A percentile compares a stretch with the other conserved stretches of the same genome.
Conservation (phyloP, 2,329 filamentous ascomycete genomes). For the Xylaria sp. region DNA sequence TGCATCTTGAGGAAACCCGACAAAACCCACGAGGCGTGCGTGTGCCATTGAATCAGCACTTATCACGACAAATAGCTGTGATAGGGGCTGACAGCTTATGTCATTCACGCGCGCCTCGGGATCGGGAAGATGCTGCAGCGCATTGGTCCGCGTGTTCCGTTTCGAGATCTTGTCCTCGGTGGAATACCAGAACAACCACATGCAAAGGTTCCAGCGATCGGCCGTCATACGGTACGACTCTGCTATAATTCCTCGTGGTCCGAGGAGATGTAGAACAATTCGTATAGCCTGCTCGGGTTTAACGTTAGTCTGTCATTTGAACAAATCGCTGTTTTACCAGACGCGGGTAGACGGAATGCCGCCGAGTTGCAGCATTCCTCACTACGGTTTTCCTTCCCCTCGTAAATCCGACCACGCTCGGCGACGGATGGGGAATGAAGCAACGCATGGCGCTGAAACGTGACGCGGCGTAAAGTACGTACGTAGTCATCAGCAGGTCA, state of each 20-base stretch:
- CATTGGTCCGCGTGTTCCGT: conserved; percentile 3
- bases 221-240: neutral
- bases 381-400: neutral
- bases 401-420: neutral
- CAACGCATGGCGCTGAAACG: neutral
- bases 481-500: neutral
- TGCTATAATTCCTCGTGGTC: neutral
- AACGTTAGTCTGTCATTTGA: neutral
- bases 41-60: neutral
- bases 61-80: neutral
- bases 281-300: neutral
- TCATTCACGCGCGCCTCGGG: conserved; percentile 21
- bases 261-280: neutral
- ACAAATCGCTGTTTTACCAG: neutral
- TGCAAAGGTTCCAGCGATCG: neutral
- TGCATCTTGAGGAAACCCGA: neutral
- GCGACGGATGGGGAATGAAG: neutral
- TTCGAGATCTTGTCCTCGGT: neutral
- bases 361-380: neutral
- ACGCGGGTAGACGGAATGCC: neutral
- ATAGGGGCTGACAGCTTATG: conserved; percentile 2
- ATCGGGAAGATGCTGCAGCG: neutral
- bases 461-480: neutral
- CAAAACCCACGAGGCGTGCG: neutral
- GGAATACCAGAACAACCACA: neutral